These are phyloP conservation scores for Canna indica DNA, from an alignment of 176 grass and related monocot species.

Conservation along the genomic window DNA sequence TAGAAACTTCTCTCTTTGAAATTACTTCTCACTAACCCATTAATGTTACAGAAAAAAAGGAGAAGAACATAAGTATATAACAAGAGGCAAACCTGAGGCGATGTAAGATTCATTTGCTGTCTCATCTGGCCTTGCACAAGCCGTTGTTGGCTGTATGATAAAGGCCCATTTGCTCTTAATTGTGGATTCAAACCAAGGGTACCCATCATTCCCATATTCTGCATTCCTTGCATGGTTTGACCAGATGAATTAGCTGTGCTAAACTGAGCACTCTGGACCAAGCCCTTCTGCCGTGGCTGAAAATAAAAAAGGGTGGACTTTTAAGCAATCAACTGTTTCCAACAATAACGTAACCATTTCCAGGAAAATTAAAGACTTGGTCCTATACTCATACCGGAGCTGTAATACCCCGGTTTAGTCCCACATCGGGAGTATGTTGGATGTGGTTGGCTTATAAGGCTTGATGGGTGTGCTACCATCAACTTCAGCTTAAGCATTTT, in stretches of 20 bases:
- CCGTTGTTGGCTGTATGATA: slow-evolving; percentile 62
- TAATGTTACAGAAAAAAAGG: neutral
- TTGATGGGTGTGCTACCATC: no score
- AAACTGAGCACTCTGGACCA: slow-evolving; percentile 67
- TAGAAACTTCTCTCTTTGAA: neutral
- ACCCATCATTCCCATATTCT: slow-evolving; percentile 81
- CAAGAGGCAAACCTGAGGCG: slow-evolving; percentile 58
- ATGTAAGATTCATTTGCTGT: slow-evolving; percentile 50
- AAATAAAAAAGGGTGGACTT: slow-evolving; percentile 13
- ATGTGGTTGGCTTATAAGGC: no score
- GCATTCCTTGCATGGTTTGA: slow-evolving; percentile 84
- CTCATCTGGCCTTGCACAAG: slow-evolving; percentile 69
- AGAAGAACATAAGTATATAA: neutral
- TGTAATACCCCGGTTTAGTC: no score
- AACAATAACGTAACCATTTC: neutral
- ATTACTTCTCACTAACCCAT: neutral
- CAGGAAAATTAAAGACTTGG: no score
- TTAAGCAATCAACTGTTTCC: slow-evolving; percentile 11
- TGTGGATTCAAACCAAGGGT: slow-evolving; percentile 54
- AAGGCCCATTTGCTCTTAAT: slow-evolving; percentile 74
- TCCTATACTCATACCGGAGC: no score
- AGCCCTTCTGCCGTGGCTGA: slow-evolving; percentile 80
- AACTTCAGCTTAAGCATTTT: no score
- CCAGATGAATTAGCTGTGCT: slow-evolving; percentile 38
- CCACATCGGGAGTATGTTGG: no score